Evolutionary conservation across 345 rosid genomes (phyloP).

Genomic region (Brassica napus): DNA sequence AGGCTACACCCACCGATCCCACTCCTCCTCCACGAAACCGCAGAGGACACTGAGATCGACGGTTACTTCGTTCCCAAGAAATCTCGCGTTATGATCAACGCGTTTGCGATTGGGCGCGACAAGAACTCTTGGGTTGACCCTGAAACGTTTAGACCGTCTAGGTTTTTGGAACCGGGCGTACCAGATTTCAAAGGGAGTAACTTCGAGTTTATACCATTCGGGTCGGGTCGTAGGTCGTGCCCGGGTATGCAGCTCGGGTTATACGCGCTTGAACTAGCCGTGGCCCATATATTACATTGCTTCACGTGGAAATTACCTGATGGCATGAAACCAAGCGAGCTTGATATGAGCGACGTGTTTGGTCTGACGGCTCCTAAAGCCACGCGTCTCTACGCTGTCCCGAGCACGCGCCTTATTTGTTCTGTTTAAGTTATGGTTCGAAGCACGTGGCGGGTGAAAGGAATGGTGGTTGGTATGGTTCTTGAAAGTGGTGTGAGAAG

Average conservation of each 20-base stretch:
- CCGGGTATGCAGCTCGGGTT: slow-evolving; percentile 98
- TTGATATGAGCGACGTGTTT: slow-evolving; percentile 80
- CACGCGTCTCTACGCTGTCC: slow-evolving; percentile 66
- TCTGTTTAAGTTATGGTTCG: slow-evolving; percentile 38
- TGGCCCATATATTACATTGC: slow-evolving; percentile 82
- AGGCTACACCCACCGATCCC: slow-evolving; percentile 98
- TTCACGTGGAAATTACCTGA: slow-evolving; percentile 93
- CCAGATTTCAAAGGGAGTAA: slow-evolving; percentile 84
- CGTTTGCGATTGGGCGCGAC: slow-evolving; percentile 88
- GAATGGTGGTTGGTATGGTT: slow-evolving; percentile 20
- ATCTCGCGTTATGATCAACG: slow-evolving; percentile 83
- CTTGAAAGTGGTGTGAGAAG: not conserved
- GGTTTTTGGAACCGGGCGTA: slow-evolving; percentile 64
- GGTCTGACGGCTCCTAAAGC: slow-evolving; percentile 97
- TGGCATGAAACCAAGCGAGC: slow-evolving; percentile 86
- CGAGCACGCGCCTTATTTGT: slow-evolving; percentile 59
- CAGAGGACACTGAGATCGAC: slow-evolving; percentile 60
- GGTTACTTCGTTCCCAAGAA: slow-evolving; percentile 72
- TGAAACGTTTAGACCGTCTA: slow-evolving; percentile 67
- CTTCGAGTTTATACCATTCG: slow-evolving; percentile 95
- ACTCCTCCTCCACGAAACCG: slow-evolving; percentile 90
- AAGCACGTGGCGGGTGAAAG: slow-evolving; percentile 7
- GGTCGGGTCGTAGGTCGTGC: slow-evolving; percentile 96
- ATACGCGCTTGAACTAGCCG: slow-evolving; percentile 73
- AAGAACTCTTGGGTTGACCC: slow-evolving; percentile 73